A percentile compares a stretch with the other conserved stretches of the same genome.
phyloP scores from a whole-genome alignment of 2,329 filamentous ascomycete species.

The Talaromyces sp. region DNA sequence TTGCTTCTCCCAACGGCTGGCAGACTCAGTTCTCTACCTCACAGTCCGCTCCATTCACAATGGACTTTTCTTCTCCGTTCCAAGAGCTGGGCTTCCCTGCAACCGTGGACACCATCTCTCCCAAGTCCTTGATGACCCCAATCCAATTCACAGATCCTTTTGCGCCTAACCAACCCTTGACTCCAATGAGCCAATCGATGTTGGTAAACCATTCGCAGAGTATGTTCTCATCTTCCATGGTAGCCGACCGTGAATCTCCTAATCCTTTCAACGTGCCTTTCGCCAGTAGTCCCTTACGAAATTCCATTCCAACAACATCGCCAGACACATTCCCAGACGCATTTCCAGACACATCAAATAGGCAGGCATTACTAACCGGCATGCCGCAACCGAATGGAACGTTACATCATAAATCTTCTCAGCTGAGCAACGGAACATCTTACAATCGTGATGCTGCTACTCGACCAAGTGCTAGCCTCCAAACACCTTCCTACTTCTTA shows the following conservation, averaged over 20 bases:
- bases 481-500: constrained; percentile 50
- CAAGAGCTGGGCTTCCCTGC: constrained; percentile 63
- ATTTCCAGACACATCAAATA: constrained; percentile 58
- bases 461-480: constrained; percentile 35
- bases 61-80: constrained; percentile 74
- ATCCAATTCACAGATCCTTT: constrained; percentile 67
- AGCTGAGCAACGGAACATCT: constrained; percentile 53
- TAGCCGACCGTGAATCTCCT: constrained; percentile 44
- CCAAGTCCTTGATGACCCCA: constrained; percentile 70
- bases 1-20: constrained; percentile 59
- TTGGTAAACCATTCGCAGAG: constrained; percentile 62
- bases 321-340: constrained; percentile 65
- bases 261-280: constrained; percentile 47
- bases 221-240: constrained; percentile 47
- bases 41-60: constrained; percentile 67
- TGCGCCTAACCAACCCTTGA: constrained; percentile 73
- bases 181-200: constrained; percentile 68
- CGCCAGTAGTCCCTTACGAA: constrained; percentile 61
- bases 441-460: constrained; percentile 36
- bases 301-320: constrained; percentile 58
- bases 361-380: constrained; percentile 60
- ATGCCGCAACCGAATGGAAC: constrained; percentile 59
- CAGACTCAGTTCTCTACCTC: constrained; percentile 60
- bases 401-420: constrained; percentile 58
- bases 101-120: constrained; percentile 69